phyloP scores from a whole-genome alignment of 768 basidiomycete species.

The Russula dissimulans region DNA sequence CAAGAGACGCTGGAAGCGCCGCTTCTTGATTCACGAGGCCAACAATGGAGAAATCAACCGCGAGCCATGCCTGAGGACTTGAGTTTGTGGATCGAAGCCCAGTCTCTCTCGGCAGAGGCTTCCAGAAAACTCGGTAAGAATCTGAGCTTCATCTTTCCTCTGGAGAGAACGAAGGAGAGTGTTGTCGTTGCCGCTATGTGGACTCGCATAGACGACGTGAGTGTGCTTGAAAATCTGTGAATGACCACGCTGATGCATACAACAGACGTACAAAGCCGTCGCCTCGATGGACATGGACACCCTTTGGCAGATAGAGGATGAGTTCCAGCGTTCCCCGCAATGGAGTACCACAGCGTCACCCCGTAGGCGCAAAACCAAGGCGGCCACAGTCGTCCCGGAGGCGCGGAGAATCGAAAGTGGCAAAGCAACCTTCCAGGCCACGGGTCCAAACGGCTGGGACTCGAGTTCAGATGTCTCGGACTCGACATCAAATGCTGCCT shows the following conservation, averaged over 20 bases:
- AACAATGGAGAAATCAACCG: slow-evolving; percentile 40
- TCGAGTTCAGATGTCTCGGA: slow-evolving; percentile 24
- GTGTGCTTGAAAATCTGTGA: slow-evolving; percentile 15
- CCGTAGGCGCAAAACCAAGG: slow-evolving; percentile 23
- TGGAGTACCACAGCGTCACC: slow-evolving; percentile 26
- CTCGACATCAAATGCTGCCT: slow-evolving; percentile 49
- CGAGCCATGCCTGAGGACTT: slow-evolving; percentile 52
- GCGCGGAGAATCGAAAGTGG: background rate
- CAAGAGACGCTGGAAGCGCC: slow-evolving; percentile 56
- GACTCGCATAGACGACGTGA: slow-evolving; percentile 51
- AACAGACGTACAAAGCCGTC: slow-evolving; percentile 7
- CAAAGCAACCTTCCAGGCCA: slow-evolving; percentile 37
- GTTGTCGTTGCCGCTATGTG: slow-evolving; percentile 51
- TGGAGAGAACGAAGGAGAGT: slow-evolving; percentile 45
- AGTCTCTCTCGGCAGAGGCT: slow-evolving; percentile 50
- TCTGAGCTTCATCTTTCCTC: slow-evolving; percentile 48
- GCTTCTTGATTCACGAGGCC: slow-evolving; percentile 46
- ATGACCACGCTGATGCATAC: slow-evolving; percentile 3
- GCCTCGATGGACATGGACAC: slow-evolving; percentile 6
- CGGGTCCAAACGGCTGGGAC: slow-evolving; percentile 37
- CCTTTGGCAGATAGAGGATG: slow-evolving; percentile 15
- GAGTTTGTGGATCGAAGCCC: slow-evolving; percentile 61
- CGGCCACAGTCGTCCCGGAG: background rate
- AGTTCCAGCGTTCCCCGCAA: slow-evolving; percentile 10
- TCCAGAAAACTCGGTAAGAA: slow-evolving; percentile 41